These are phyloP conservation scores for Saxispiralis lemnorum DNA, from an alignment of 495 filamentous ascomycete genomes.

Conservation along the genomic window DNA sequence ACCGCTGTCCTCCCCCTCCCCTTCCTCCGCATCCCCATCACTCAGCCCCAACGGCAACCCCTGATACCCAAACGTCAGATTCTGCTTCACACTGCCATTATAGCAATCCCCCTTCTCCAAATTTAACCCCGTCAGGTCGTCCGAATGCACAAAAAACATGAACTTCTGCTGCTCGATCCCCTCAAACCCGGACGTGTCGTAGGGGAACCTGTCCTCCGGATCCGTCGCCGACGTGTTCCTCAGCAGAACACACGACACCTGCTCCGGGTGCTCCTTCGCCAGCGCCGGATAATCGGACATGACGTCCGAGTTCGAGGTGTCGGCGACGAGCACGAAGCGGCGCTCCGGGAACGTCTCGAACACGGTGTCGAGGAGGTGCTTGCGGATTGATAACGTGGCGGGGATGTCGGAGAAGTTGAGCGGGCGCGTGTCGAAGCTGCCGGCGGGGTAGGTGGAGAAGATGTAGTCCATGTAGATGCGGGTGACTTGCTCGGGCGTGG, in stretches of 20 bases:
- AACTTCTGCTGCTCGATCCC: constrained; percentile 42
- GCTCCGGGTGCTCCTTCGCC: constrained; percentile 42
- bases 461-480: constrained; percentile 70
- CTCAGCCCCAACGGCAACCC: constrained; percentile 17
- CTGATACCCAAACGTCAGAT: constrained; percentile 52
- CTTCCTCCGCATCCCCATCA: not conserved
- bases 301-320: constrained; percentile 62
- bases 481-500: constrained; percentile 63
- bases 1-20: not conserved
- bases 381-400: constrained; percentile 53
- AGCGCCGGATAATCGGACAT: constrained; percentile 58
- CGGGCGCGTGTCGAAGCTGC: constrained; percentile 57
- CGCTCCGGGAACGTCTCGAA: constrained; percentile 59
- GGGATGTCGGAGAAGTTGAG: constrained; percentile 60
- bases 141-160: constrained; percentile 61
- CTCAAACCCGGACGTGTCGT: constrained; percentile 56
- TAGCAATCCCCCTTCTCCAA: constrained; percentile 52
- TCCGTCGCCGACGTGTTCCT: constrained; percentile 60
- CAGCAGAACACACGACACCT: constrained; percentile 64
- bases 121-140: constrained; percentile 51
- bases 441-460: constrained; percentile 51
- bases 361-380: constrained; percentile 46
- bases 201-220: constrained; percentile 42
- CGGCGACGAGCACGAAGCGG: constrained; percentile 58
- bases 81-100: constrained; percentile 44